Base-by-base conservation (phyloP, 148 eudicot genomes). In the Cornus suecica region DNA sequence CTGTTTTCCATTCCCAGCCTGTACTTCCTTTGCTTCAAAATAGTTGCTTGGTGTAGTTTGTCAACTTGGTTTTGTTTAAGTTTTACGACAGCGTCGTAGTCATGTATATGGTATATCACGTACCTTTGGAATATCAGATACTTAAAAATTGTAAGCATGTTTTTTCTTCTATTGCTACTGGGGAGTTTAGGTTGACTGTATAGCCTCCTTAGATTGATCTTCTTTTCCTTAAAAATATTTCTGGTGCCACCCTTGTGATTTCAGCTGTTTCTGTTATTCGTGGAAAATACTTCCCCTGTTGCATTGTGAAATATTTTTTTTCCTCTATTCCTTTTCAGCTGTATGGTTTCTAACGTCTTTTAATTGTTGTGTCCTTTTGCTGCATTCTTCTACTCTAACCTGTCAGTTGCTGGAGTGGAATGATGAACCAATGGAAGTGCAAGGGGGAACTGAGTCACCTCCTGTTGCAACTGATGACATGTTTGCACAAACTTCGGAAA, bases 331-430 rank as follows among this genome's bases (percentile, higher is more conserved):
- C 7, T 37, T 37, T 37, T 37, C 42, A 6, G 42, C 42, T 37
- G 42, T 37, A 37, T 37, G 42, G 42, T 37, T 37, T 41, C 41
- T 71, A 48, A 54, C 45, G n/a, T 58, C 24, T 31, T 34, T 70
- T 65, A 28, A 14, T 48, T 61, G 28, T 77, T 61, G 28, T 77
- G 52, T 68, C 22, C 18, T 63, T 16, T 13, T 74, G 56, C 37
- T 48, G 1, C 30, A 58, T 58, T 78, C 76, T 58, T 11, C 23
- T 26, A 26, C 26, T 61, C 27, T 58, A 61, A 63, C 65, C 61
- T 26, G 68, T 72, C 88, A 95, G 97, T 84, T 94, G 42, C 66
- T 86, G 75, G 98, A 96, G 78, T 96, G 98, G 99, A 88, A 87
- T 81, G 99, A 96, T 79, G 99, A 96, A 62, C 85, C 86, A 42